Conservation (phyloP, 192 early-diverging fungal species). For the Umbelopsis sp. region DNA sequence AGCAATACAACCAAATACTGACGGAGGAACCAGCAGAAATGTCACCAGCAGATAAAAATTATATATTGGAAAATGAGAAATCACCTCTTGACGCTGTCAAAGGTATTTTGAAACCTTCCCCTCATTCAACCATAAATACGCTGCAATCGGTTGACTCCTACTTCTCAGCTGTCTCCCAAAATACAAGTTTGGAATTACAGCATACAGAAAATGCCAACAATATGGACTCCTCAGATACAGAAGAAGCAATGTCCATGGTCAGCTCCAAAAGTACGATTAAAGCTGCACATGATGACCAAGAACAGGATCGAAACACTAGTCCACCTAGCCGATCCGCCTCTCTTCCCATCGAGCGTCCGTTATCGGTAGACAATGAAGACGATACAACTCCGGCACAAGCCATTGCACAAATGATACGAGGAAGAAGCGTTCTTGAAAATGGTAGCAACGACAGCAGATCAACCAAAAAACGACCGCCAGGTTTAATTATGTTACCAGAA, state of each 20-base stretch:
- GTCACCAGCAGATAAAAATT: not conserved
- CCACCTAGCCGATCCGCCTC: not conserved
- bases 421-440: not conserved
- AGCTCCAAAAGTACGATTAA: not conserved
- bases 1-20: not conserved
- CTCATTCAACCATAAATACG: not conserved
- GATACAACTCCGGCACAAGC: slow-evolving; percentile 14
- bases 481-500: not conserved
- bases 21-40: not conserved
- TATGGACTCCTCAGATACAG: not conserved
- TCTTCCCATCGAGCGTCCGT: not conserved
- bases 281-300: not conserved
- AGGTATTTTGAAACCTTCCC: not conserved
- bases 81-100: not conserved
- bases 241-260: not conserved
- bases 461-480: not conserved
- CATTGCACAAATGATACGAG: slow-evolving; percentile 14
- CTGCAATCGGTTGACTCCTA: not conserved
- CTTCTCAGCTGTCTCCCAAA: not conserved
- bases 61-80: not conserved
- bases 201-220: not conserved
- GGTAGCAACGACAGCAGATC: not conserved
- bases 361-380: not conserved
- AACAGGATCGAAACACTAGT: not conserved
- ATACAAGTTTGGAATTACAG: not conserved